Conservation (phyloP, 2,329 filamentous ascomycete species). For the Ceratocystis eucalypticola region DNA sequence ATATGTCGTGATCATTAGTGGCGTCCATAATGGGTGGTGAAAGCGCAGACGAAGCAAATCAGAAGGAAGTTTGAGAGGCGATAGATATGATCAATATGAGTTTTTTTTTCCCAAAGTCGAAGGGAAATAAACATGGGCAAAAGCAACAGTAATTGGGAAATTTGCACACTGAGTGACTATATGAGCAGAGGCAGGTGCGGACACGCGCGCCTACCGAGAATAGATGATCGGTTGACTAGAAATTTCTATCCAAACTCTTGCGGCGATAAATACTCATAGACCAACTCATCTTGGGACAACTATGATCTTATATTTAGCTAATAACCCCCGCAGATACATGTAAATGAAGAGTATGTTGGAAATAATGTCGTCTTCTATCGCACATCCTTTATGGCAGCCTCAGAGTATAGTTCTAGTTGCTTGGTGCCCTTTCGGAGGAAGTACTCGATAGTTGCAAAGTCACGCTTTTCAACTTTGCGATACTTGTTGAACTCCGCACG, state of each 20-base stretch:
- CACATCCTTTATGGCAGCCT: conserved; percentile 68
- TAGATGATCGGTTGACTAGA: neutral
- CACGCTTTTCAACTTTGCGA: conserved; percentile 58
- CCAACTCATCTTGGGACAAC: neutral
- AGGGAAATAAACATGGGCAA: neutral
- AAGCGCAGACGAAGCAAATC: neutral
- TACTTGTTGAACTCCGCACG: conserved; percentile 66
- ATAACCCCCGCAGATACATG: too few species aligned
- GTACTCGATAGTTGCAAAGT: conserved; percentile 77
- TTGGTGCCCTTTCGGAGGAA: conserved; percentile 66
- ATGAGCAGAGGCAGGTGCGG: neutral
- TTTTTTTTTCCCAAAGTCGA: neutral
- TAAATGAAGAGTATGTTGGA: too few species aligned
- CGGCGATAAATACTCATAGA: neutral
- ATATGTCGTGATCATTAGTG: neutral
- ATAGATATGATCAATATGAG: neutral
- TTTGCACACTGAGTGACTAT: neutral
- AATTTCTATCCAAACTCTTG: neutral
- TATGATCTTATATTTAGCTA: too few species aligned
- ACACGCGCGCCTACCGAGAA: neutral
- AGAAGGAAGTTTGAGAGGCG: neutral
- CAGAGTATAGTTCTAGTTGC: conserved; percentile 71
- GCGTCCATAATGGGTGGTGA: neutral
- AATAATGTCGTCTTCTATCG: conserved; percentile 24
- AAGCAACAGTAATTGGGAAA: neutral